phyloP scores from a whole-genome alignment of 495 filamentous ascomycete genomes.

The Chlorociboria aeruginascens region DNA sequence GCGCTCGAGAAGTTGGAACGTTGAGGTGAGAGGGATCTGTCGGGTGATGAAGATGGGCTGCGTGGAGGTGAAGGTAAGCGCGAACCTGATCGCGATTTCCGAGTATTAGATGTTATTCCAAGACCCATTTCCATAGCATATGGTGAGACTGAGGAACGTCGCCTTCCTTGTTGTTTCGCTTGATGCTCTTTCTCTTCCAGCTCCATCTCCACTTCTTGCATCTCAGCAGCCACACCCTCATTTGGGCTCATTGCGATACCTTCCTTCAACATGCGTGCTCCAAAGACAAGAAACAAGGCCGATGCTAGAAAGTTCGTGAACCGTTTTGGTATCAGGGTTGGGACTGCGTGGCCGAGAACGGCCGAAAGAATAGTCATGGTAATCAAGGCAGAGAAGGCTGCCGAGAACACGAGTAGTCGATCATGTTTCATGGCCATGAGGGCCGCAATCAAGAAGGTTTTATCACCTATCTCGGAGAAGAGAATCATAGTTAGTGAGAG shows the following conservation, averaged over 20 bases:
- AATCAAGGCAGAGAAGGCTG: slow-evolving; percentile 82
- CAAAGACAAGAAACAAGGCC: slow-evolving; percentile 78
- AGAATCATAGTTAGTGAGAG: slow-evolving; percentile 96
- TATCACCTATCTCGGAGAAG: slow-evolving; percentile 95
- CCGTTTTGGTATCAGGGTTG: slow-evolving; percentile 77
- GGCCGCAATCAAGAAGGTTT: slow-evolving; percentile 93
- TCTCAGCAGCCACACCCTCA: slow-evolving; percentile 85
- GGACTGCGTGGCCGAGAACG: slow-evolving; percentile 86
- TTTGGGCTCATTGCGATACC: slow-evolving; percentile 77
- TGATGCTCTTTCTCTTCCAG: slow-evolving; percentile 84
- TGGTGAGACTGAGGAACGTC: slow-evolving; percentile 44
- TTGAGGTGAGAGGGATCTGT: slow-evolving; percentile 30
- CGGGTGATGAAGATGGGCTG: slow-evolving; percentile 46
- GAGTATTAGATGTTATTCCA: slow-evolving; percentile 19
- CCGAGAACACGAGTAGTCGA: slow-evolving; percentile 82
- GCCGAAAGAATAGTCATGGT: slow-evolving; percentile 96
- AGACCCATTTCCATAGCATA: slow-evolving; percentile 56
- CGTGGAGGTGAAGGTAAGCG: slow-evolving; percentile 47
- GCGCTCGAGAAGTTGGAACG: slow-evolving; percentile 25
- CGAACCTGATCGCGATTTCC: slow-evolving; percentile 47
- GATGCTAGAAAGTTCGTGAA: slow-evolving; percentile 81
- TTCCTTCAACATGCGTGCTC: slow-evolving; percentile 73
- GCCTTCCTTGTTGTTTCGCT: slow-evolving; percentile 41
- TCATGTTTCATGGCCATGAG: slow-evolving; percentile 99
- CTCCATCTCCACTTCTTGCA: slow-evolving; percentile 94